phyloP scores from a whole-genome alignment of 768 basidiomycete genomes.

The Suillus brevipes region DNA sequence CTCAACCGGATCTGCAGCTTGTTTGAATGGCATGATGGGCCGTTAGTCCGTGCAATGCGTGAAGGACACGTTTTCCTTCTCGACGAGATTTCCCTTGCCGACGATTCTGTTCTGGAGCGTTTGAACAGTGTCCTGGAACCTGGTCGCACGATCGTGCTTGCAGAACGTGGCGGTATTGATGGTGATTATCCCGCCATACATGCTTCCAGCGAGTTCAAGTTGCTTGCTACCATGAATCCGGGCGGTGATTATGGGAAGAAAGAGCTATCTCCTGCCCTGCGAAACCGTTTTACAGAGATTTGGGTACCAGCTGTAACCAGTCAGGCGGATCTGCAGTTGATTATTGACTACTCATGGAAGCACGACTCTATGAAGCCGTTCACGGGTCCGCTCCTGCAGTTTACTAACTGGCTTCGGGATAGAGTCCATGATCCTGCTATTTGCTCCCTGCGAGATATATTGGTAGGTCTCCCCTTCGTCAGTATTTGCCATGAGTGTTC shows the following conservation, averaged over 20 bases:
- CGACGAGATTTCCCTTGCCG: conserved; percentile 96
- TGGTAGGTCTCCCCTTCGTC: conserved; percentile 51
- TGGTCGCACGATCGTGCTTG: conserved; percentile 82
- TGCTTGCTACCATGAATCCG: conserved; percentile 98
- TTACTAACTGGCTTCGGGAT: conserved; percentile 75
- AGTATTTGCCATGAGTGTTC: conserved; percentile 1
- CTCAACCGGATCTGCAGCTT: conserved; percentile 64
- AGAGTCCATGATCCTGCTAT: conserved; percentile 63
- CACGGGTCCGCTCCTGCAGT: conserved; percentile 69
- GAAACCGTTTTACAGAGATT: conserved; percentile 98
- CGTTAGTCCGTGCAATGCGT: conserved; percentile 91
- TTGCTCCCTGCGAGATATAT: conserved; percentile 81
- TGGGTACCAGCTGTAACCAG: conserved; percentile 91
- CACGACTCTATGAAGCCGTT: conserved; percentile 50
- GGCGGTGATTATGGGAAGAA: conserved; percentile 99
- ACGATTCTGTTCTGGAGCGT: conserved; percentile 96
- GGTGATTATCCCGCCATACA: conserved; percentile 64
- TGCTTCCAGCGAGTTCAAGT: conserved; percentile 74
- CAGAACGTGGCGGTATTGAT: conserved; percentile 84
- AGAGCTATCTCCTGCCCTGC: conserved; percentile 92
- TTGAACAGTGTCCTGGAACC: conserved; percentile 98
- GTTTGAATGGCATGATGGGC: conserved; percentile 97
- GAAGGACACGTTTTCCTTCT: conserved; percentile 83
- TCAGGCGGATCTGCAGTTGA: conserved; percentile 71
- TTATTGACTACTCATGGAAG: conserved; percentile 72